A percentile compares a stretch with the other conserved stretches of the same genome.
phyloP scores from a whole-genome alignment of 2,329 filamentous ascomycete genomes.

The Colletotrichum chrysophilum region DNA sequence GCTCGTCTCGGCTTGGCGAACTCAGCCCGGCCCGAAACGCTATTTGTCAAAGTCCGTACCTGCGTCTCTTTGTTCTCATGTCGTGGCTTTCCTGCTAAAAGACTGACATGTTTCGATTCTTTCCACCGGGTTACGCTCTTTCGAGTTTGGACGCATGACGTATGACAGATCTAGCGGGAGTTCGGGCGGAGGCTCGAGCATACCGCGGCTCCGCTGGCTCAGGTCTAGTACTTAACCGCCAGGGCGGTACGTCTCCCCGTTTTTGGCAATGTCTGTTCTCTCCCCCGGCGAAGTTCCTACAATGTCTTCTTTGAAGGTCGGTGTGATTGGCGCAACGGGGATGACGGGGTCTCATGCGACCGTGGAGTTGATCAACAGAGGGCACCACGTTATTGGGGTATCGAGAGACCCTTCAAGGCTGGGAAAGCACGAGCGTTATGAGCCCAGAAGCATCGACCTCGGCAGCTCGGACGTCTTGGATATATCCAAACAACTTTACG shows the following conservation, averaged over 20 bases:
- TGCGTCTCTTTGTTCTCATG: not conserved
- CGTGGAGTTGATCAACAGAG: not conserved
- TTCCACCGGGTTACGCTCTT: not conserved
- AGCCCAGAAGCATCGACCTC: not conserved
- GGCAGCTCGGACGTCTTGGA: not conserved
- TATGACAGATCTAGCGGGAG: not conserved
- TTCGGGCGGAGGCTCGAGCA: conserved; percentile 7
- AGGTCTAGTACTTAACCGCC: not conserved
- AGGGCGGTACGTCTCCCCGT: not conserved
- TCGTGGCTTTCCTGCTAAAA: not conserved
- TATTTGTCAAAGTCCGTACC: not conserved
- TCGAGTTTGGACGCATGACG: not conserved
- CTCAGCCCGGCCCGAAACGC: not conserved
- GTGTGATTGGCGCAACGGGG: not conserved
- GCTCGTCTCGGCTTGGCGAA: not conserved
- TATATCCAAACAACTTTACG: not conserved
- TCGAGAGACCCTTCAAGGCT: not conserved
- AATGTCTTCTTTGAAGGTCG: not conserved
- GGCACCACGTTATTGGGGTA: not conserved
- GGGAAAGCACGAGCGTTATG: not conserved
- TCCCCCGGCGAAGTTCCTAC: no score
- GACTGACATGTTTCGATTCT: not conserved
- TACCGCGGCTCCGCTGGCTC: not conserved
- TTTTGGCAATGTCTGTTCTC: not conserved
- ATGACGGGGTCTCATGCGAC: conserved; percentile 3